These are phyloP conservation scores for Psilocybe subaeruginosa DNA, from an alignment of 768 basidiomycete genomes.

Conservation along the genomic window DNA sequence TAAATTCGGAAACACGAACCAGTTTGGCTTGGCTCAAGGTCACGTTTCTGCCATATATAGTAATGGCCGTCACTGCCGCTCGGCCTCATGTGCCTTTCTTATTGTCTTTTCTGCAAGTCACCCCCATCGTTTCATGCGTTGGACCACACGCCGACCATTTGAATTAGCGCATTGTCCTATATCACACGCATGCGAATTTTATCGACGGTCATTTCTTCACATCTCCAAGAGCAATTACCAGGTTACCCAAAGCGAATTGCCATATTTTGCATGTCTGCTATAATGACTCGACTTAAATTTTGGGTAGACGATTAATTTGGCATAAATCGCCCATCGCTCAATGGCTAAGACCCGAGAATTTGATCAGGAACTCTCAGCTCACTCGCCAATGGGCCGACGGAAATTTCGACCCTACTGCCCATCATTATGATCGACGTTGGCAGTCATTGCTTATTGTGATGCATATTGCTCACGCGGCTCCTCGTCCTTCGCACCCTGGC, in stretches of 20 bases:
- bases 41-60: slow-evolving; percentile 16
- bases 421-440: background rate
- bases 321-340: too few species aligned
- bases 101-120: slow-evolving; percentile 25
- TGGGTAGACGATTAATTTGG: too few species aligned
- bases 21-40: slow-evolving; percentile 9
- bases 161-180: background rate
- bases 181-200: slow-evolving; percentile 8
- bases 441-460: slow-evolving; percentile 9
- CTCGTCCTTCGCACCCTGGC: background rate
- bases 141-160: background rate
- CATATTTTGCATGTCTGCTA: too few species aligned
- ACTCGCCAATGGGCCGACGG: too few species aligned
- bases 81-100: slow-evolving; percentile 21
- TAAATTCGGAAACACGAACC: slow-evolving; percentile 13
- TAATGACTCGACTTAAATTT: too few species aligned
- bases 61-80: slow-evolving; percentile 14
- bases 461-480: background rate
- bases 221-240: background rate
- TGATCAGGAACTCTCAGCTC: background rate
- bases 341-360: background rate
- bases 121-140: slow-evolving; percentile 12
- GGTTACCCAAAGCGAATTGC: background rate
- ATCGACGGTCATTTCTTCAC: background rate
- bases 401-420: background rate